These are phyloP conservation scores for Polytrichum formosum DNA, from an alignment of 225 moss, liverwort and hornwort genomes.

Conservation along the genomic window DNA sequence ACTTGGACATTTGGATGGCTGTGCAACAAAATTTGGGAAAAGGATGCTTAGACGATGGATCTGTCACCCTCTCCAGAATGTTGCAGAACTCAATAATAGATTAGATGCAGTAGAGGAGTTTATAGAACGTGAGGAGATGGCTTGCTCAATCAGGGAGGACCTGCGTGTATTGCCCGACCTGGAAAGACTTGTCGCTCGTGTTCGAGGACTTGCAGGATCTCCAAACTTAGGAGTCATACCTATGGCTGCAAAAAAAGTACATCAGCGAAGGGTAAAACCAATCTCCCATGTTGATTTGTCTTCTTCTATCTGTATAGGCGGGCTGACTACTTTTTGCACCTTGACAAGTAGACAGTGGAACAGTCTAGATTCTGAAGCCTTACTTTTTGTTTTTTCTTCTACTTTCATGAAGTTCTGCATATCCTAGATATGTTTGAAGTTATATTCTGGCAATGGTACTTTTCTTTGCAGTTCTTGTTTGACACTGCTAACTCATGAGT, in stretches of 20 bases:
- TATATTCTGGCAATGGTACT: no score
- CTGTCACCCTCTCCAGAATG: conserved; percentile 81
- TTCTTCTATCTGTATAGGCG: not conserved
- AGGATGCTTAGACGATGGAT: conserved; percentile 89
- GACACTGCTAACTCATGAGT: no score
- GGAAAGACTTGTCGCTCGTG: conserved; percentile 79
- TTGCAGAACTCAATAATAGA: conserved; percentile 57
- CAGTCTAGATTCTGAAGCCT: no score
- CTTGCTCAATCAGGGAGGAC: conserved; percentile 46
- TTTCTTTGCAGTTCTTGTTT: no score
- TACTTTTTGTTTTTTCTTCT: no score
- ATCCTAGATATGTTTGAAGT: no score
- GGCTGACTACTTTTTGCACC: not conserved
- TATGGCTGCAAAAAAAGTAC: conserved; percentile 72
- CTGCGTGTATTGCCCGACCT: conserved; percentile 78
- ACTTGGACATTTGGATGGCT: conserved; percentile 68
- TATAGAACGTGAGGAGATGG: conserved; percentile 45
- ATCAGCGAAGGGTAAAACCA: conserved; percentile 65
- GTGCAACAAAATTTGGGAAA: conserved; percentile 75
- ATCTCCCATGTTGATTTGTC: not conserved
- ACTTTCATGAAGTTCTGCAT: no score
- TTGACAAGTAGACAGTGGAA: no score
- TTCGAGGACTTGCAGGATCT: conserved; percentile 69
- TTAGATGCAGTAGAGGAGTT: conserved; percentile 84
- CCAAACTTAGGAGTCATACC: conserved; percentile 68